Evolutionary conservation across 192 early-diverging fungal genomes (phyloP).

Genomic region (Lobosporangium transversale): DNA sequence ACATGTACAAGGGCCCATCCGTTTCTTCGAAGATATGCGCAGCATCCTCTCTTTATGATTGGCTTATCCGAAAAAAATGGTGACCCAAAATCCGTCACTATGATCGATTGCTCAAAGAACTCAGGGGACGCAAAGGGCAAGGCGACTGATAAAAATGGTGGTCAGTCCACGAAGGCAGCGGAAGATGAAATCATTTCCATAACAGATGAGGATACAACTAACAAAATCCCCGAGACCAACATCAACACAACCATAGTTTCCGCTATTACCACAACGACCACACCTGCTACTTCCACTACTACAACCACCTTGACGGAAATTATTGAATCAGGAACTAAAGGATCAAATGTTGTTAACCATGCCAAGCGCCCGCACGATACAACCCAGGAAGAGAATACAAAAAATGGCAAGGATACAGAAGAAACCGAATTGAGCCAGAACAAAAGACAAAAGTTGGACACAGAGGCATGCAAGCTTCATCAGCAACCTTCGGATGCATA

Average conservation of each 20-base stretch:
- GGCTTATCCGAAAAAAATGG: conserved; percentile 27
- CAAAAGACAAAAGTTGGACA: conserved; percentile 27
- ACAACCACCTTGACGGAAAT: not conserved
- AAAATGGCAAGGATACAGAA: conserved; percentile 2
- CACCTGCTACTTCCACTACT: conserved; percentile 6
- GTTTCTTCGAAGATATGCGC: conserved; percentile 50
- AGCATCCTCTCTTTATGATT: conserved; percentile 40
- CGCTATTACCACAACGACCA: not conserved
- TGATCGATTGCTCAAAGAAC: conserved; percentile 39
- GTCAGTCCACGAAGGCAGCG: not conserved
- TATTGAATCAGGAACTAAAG: too few species aligned
- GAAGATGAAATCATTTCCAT: too few species aligned
- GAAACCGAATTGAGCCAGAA: conserved; percentile 8
- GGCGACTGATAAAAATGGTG: not conserved
- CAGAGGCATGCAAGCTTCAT: conserved; percentile 20
- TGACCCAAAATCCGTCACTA: conserved; percentile 33
- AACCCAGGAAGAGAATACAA: conserved; percentile 1
- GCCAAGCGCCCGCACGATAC: conserved; percentile 31
- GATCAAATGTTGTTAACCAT: not conserved
- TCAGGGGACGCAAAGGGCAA: conserved; percentile 4
- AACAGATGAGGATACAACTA: too few species aligned
- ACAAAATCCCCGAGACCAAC: too few species aligned
- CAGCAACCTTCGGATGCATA: conserved; percentile 47
- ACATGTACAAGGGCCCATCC: conserved; percentile 63
- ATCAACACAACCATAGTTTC: conserved; percentile 1